Base-by-base conservation (phyloP, 805 yeast genomes). In the Ogataea polymorpha region DNA sequence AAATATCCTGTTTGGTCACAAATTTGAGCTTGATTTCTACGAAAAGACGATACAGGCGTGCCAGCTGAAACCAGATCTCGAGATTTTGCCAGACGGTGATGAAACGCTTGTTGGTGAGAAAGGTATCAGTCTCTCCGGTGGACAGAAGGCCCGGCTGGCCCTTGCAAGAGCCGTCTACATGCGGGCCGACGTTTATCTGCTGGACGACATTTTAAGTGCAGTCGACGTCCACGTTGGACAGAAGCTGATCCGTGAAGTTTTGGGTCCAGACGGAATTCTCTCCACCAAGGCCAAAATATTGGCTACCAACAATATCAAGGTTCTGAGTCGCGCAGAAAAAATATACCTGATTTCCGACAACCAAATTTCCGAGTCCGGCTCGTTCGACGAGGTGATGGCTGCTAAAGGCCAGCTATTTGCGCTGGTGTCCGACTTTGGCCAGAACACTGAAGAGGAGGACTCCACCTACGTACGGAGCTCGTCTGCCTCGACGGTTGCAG, bases 151-250 rank as follows among this genome's bases (percentile, higher is more conserved):
- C 0, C 80, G 99, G 61, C 73, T 93, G 26, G 82, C 96, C 1
- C 74, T 93, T 39, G 99, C 99, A 0, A 78, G 99, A 60, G 97
- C 99, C 10, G 96, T 93, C 8, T 93, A 93, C 60, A 77, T 96
- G 10, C 75, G 98, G 50, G 95, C 98, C 3, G 98, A 93, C 58
- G 78, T 93, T 23, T 89, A 87, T 60, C 66, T 93, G 29, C 66
- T 93, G 48, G 99, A 93, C 62, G 99, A 93, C 64, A 86, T 95
- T 8, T 73, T 93, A 45, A 84, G 95, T 60, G 99, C 99, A 18
- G 99, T 93, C 30, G 99, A 93, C 65, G 97, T 89, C 54, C 99
- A 93, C 61, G 99, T 93, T 48, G 91, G 96, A 10, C 80, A 79
- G 50, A 95, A 88, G 57, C 70, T 93, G 54, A 80, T 86, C 50